phyloP scores from a whole-genome alignment of 2,329 filamentous ascomycete genomes.

The Endothia cerciana region DNA sequence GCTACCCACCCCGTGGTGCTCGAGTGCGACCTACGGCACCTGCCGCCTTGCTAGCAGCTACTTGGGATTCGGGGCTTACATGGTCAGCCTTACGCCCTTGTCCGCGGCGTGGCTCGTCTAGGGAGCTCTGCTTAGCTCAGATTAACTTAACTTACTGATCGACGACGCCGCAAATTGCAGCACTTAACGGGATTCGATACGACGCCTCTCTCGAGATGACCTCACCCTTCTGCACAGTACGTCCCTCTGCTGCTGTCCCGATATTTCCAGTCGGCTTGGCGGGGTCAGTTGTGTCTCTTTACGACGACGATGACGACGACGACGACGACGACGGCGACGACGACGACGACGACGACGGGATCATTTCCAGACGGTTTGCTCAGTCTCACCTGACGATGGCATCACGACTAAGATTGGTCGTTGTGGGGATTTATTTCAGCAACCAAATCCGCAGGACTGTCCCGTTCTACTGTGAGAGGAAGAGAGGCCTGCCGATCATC shows the following conservation, averaged over 20 bases:
- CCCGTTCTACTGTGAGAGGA: not conserved
- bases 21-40: not conserved
- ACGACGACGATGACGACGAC: not conserved
- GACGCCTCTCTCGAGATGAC: not conserved
- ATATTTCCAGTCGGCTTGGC: not conserved
- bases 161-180: not conserved
- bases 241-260: not conserved
- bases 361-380: not conserved
- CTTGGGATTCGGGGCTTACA: not conserved
- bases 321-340: too few relatives aligned
- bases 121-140: not conserved
- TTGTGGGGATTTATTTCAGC: not conserved
- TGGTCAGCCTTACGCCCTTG: constrained; percentile 16
- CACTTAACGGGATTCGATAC: not conserved
- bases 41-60: not conserved
- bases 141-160: not conserved
- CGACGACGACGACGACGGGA: not conserved
- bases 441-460: not conserved
- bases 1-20: constrained; percentile 5
- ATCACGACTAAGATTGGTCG: not conserved
- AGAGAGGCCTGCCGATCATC: not conserved
- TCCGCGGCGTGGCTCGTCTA: not conserved
- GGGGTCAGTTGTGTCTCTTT: not conserved
- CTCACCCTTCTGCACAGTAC: not conserved
- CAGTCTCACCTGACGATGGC: not conserved